phyloP scores from a whole-genome alignment of 768 basidiomycete species.

The Tylopilus sp. region DNA sequence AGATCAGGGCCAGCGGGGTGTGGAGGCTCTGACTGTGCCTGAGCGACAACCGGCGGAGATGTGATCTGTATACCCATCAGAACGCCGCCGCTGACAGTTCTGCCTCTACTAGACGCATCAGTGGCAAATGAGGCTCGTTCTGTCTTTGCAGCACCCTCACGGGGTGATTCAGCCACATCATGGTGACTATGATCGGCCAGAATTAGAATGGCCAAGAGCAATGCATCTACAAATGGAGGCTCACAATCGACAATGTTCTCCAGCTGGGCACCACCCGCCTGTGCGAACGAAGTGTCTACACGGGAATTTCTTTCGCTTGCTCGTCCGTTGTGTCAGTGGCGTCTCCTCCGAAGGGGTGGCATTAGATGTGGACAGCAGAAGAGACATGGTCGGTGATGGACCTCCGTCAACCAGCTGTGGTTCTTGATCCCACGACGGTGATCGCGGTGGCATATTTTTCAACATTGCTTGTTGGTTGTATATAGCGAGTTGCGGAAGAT shows the following conservation, averaged over 20 bases:
- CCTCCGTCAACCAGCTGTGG: slow-evolving; percentile 18
- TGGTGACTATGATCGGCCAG: slow-evolving; percentile 15
- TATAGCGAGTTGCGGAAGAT: slow-evolving; percentile 14
- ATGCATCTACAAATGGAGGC: slow-evolving; percentile 14
- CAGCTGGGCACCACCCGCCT: slow-evolving; percentile 41
- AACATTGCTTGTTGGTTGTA: slow-evolving; percentile 3
- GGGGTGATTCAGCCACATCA: slow-evolving; percentile 24
- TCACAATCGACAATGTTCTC: slow-evolving; percentile 41
- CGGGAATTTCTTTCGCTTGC: slow-evolving; percentile 31
- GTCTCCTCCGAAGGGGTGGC: slow-evolving; percentile 11
- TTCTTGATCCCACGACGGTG: slow-evolving; percentile 6
- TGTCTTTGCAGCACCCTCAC: slow-evolving; percentile 7
- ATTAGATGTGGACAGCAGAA: slow-evolving; percentile 23
- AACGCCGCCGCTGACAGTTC: too few species aligned
- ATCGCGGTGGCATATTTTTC: not conserved
- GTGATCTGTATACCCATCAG: too few species aligned
- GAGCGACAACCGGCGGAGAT: too few species aligned
- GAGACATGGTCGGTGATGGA: slow-evolving; percentile 16
- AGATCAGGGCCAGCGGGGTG: too few species aligned
- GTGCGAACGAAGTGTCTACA: slow-evolving; percentile 42
- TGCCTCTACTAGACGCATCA: too few species aligned
- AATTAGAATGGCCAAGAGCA: not conserved
- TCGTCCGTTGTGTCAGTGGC: not conserved
- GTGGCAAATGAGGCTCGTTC: slow-evolving; percentile 4
- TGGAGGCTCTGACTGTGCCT: too few species aligned